Percentiles rank a stretch among this genome's conserved stretches.
Conservation (phyloP, 164 flowering plant species). For the Taxillus chinensis region DNA sequence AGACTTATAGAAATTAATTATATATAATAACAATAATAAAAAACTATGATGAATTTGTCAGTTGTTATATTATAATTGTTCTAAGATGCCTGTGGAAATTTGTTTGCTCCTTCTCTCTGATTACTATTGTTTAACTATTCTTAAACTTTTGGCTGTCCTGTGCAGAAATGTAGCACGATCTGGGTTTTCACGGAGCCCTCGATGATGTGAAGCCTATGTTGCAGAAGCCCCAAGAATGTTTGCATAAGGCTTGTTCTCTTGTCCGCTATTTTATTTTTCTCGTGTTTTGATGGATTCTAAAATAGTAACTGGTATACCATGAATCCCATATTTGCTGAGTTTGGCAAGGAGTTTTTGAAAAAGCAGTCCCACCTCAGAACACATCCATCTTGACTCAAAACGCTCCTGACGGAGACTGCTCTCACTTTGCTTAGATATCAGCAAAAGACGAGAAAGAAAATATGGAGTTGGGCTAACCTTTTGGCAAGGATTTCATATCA, state of each 20-base stretch:
- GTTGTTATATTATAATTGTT: too few relatives aligned
- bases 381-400: conserved; percentile 15
- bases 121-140: too few relatives aligned
- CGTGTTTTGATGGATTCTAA: conserved; percentile 29
- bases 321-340: conserved; percentile 17
- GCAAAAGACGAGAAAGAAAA: conserved; percentile 17
- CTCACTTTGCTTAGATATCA: conserved; percentile 31
- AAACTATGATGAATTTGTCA: too few relatives aligned
- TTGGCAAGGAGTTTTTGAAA: conserved; percentile 7
- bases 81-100: too few relatives aligned
- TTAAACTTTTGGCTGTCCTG: not conserved
- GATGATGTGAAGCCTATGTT: conserved; percentile 25
- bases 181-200: conserved; percentile 57
- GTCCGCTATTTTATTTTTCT: conserved; percentile 7
- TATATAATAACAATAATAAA: too few relatives aligned
- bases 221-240: conserved; percentile 18
- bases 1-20: too few relatives aligned
- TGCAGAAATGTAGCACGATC: conserved; percentile 54
- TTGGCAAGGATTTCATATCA: conserved; percentile 20
- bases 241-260: conserved; percentile 23
- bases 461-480: conserved; percentile 51
- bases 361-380: conserved; percentile 10
- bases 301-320: conserved; percentile 36
- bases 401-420: conserved; percentile 49
- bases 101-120: too few relatives aligned